A percentile compares a stretch with the other conserved stretches of the same genome.
Conservation (phyloP, 495 filamentous ascomycete genomes). For the Trypethelium eluteriae region DNA sequence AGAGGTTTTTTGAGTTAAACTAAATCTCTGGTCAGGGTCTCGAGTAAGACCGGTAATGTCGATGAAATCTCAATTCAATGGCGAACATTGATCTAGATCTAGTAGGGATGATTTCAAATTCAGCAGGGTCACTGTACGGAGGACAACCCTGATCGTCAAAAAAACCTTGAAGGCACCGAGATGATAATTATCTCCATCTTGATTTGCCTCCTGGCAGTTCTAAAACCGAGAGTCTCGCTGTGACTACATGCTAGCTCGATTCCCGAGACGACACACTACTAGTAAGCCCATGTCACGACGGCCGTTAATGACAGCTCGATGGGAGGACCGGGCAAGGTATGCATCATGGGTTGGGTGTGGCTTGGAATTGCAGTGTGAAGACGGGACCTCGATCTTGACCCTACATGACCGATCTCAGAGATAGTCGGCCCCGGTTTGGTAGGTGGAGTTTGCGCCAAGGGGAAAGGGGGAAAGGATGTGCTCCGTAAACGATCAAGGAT, state of each 20-base stretch:
- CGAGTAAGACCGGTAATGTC: neutral
- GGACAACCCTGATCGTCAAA: no score
- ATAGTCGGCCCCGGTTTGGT: neutral
- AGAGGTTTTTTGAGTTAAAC: neutral
- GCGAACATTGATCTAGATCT: neutral
- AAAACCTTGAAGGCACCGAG: no score
- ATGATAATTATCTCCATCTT: neutral
- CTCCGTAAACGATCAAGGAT: neutral
- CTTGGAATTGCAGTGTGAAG: neutral
- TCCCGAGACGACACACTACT: neutral
- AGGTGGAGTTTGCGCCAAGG: neutral
- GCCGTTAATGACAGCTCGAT: constrained; percentile 7
- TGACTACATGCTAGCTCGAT: neutral
- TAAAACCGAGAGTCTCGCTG: neutral
- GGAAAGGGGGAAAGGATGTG: neutral
- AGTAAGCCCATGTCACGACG: neutral
- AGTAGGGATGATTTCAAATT: constrained; percentile 7
- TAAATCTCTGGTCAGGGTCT: neutral
- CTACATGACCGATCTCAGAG: constrained; percentile 1
- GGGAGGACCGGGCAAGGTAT: neutral
- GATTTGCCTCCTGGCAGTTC: neutral
- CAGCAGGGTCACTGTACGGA: neutral
- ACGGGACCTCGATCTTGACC: constrained; percentile 7
- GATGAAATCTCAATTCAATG: neutral
- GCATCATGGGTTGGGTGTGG: neutral